These are phyloP conservation scores for Cutaneotrichosporon sp. DNA, from an alignment of 1,284 basidiomycete genomes.

Conservation along the genomic window DNA sequence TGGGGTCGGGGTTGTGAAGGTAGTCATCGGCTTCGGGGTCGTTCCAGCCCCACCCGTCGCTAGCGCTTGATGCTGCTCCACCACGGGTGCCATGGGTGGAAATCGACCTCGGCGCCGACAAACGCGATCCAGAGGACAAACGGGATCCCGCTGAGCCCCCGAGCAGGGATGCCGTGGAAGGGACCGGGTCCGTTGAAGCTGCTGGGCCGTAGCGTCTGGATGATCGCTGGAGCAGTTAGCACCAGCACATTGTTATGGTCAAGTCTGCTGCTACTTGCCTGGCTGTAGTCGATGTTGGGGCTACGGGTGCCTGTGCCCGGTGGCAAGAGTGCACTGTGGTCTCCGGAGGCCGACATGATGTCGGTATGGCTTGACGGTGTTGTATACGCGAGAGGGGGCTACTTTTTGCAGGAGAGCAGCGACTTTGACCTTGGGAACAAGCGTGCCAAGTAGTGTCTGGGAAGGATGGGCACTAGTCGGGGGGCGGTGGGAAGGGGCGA, in stretches of 20 bases:
- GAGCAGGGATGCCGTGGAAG: conserved; percentile 32
- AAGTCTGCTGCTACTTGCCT: neutral
- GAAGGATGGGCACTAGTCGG: neutral
- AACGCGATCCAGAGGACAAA: conserved; percentile 8
- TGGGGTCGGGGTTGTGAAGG: conserved; percentile 59
- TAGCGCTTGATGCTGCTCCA: conserved; percentile 8
- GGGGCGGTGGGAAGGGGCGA: neutral
- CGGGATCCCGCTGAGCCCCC: conserved; percentile 12
- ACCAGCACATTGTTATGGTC: neutral
- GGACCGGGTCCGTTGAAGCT: conserved; percentile 31
- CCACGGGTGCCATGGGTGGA: conserved; percentile 4
- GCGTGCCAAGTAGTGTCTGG: neutral
- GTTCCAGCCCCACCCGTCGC: conserved; percentile 27
- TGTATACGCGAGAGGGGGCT: neutral
- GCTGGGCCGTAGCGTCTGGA: conserved; percentile 41
- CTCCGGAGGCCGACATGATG: conserved; percentile 6
- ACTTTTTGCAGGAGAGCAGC: neutral
- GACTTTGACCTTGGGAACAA: neutral
- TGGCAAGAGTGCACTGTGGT: conserved; percentile 7
- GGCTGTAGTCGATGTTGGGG: conserved; percentile 14
- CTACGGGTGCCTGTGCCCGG: neutral
- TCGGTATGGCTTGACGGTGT: neutral
- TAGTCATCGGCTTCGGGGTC: conserved; percentile 55
- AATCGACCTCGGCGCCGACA: conserved; percentile 14
- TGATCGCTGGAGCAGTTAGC: neutral